Percentiles rank a stretch among this genome's conserved stretches.
Conservation (phyloP, 768 basidiomycete genomes). For the Russula dissimulans region DNA sequence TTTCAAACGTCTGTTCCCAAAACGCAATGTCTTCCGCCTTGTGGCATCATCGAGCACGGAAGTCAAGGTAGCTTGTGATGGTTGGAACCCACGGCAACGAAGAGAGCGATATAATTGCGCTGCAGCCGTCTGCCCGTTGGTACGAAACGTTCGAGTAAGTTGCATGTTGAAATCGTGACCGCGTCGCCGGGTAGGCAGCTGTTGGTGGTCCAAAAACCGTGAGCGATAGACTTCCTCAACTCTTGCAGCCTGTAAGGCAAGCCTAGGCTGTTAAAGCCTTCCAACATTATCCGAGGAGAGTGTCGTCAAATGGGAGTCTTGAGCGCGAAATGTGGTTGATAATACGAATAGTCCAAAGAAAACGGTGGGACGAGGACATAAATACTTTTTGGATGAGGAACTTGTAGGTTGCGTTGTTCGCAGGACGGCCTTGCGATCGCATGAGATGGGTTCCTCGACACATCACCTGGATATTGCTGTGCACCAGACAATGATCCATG, state of each 20-base stretch:
- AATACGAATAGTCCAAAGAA: constrained; percentile 5
- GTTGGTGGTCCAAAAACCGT: not conserved
- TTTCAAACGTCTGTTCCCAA: constrained; percentile 33
- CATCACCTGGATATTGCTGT: constrained; percentile 10
- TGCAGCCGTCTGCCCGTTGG: not conserved
- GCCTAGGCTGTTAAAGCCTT: constrained; percentile 17
- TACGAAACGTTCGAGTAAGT: constrained; percentile 3
- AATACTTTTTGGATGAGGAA: constrained; percentile 41
- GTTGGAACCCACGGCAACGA: constrained; percentile 5
- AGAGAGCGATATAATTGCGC: constrained; percentile 2
- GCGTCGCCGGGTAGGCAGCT: not conserved
- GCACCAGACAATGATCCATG: no score
- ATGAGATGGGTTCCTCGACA: constrained; percentile 20
- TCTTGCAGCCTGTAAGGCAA: constrained; percentile 9
- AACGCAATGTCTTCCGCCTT: constrained; percentile 13
- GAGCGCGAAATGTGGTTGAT: constrained; percentile 11
- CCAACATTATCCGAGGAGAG: constrained; percentile 13
- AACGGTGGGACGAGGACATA: constrained; percentile 18
- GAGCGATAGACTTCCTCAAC: constrained; percentile 17
- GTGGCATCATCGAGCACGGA: constrained; percentile 7
- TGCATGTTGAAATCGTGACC: constrained; percentile 8
- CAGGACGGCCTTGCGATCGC: constrained; percentile 32
- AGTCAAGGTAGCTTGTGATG: constrained; percentile 14
- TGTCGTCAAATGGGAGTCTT: constrained; percentile 17
- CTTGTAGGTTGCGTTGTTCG: constrained; percentile 39